Conservation (phyloP, 768 basidiomycete genomes). For the Suillus fuscotomentosus region DNA sequence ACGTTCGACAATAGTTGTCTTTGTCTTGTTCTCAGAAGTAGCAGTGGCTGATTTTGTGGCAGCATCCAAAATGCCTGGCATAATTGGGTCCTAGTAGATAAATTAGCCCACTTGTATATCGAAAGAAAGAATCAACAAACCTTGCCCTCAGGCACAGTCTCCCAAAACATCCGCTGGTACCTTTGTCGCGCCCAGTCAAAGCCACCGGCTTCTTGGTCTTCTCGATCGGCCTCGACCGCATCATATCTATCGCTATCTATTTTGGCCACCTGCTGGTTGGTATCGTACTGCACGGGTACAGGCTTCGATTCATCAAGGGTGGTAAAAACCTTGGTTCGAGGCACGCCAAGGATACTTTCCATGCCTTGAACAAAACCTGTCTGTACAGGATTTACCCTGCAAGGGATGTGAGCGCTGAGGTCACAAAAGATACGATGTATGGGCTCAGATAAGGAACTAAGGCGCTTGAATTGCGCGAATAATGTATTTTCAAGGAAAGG, state of each 20-base stretch:
- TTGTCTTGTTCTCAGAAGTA: conserved; percentile 36
- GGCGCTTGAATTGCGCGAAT: conserved; percentile 68
- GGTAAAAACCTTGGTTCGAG: conserved; percentile 16
- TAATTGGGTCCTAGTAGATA: conserved; percentile 53
- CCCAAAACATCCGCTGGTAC: conserved; percentile 78
- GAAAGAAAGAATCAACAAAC: conserved; percentile 37
- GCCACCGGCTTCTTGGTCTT: conserved; percentile 51
- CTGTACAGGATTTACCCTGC: conserved; percentile 67
- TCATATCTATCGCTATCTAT: conserved; percentile 37
- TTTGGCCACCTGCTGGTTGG: conserved; percentile 1
- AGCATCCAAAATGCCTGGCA: conserved; percentile 54
- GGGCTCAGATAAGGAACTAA: conserved; percentile 74
- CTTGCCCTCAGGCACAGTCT: conserved; percentile 68
- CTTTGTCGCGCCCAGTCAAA: conserved; percentile 57
- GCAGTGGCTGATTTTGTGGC: conserved; percentile 41
- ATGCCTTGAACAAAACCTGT: conserved; percentile 79
- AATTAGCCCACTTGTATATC: neutral
- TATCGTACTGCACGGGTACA: conserved; percentile 7
- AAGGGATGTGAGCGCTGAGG: conserved; percentile 5
- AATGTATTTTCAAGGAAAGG: conserved; percentile 47
- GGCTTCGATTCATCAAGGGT: conserved; percentile 6
- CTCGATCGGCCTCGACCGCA: conserved; percentile 57
- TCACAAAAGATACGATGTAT: conserved; percentile 8
- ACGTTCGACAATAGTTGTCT: conserved; percentile 35
- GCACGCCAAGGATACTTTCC: conserved; percentile 75